A percentile compares a stretch with the other conserved stretches of the same genome.
Evolutionary conservation across 108 stramenopile species (phyloP).

Genomic region (Cyclotella baltica): DNA sequence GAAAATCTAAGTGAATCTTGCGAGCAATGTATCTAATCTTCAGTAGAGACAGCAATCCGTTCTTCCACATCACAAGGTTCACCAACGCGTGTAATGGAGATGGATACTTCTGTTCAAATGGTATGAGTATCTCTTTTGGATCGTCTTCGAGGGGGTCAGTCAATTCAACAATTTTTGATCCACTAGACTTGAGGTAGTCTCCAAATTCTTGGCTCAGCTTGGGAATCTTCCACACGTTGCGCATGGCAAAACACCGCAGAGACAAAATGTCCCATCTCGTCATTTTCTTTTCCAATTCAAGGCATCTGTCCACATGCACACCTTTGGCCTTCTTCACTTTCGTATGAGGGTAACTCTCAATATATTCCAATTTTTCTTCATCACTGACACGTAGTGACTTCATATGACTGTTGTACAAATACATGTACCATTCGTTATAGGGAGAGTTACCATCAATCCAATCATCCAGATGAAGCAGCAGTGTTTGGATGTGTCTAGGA

Average conservation of each 20-base stretch:
- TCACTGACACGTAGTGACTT: neutral
- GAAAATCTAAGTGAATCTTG: conserved; percentile 15
- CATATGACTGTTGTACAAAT: conserved; percentile 14
- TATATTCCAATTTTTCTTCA: conserved; percentile 21
- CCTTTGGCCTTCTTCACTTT: conserved; percentile 23
- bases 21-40: conserved; percentile 5
- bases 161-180: conserved; percentile 15
- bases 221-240: conserved; percentile 25
- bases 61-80: conserved; percentile 14
- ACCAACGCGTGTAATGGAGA: conserved; percentile 29
- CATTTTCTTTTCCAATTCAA: conserved; percentile 29
- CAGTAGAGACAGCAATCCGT: conserved; percentile 4
- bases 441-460: conserved; percentile 40
- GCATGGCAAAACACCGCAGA: conserved; percentile 27
- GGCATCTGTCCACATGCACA: neutral
- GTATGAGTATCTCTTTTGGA: neutral
- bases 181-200: conserved; percentile 23
- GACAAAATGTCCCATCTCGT: conserved; percentile 23
- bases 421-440: conserved; percentile 38
- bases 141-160: neutral
- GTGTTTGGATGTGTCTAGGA: conserved; percentile 38
- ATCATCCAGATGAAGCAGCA: conserved; percentile 49
- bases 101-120: conserved; percentile 25
- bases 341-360: conserved; percentile 23
- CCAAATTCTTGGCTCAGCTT: conserved; percentile 18